These are phyloP conservation scores for Drosera capensis DNA, from an alignment of 148 eudicot genomes.

Conservation along the genomic window DNA sequence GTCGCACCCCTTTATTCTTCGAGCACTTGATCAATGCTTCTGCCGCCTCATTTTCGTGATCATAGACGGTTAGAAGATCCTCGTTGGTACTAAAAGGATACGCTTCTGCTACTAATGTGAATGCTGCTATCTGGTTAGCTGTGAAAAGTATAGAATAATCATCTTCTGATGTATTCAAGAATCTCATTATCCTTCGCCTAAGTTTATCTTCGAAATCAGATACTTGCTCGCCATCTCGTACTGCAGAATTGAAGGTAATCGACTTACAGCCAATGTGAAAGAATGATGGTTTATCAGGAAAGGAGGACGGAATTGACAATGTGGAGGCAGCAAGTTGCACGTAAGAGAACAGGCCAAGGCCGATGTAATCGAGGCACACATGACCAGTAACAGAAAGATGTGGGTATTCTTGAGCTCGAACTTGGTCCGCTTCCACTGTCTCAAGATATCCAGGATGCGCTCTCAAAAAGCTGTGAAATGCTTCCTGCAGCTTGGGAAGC, in stretches of 20 bases:
- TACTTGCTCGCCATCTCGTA: constrained; percentile 36
- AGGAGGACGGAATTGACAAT: constrained; percentile 8
- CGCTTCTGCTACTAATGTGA: constrained; percentile 70
- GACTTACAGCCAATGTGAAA: constrained; percentile 27
- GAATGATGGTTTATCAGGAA: not conserved
- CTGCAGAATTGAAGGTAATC: constrained; percentile 42
- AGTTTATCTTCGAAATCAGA: constrained; percentile 46
- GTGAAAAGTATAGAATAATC: constrained; percentile 78
- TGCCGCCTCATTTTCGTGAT: constrained; percentile 68
- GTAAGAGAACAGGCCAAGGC: constrained; percentile 58
- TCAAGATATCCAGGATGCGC: constrained; percentile 35
- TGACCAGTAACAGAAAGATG: constrained; percentile 33
- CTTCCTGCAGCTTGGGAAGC: constrained; percentile 31
- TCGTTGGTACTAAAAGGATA: constrained; percentile 57
- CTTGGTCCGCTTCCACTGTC: constrained; percentile 43
- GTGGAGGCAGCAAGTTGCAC: constrained; percentile 19
- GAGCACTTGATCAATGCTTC: constrained; percentile 41
- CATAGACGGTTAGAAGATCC: constrained; percentile 71
- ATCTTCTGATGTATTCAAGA: constrained; percentile 44
- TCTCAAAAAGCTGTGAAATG: constrained; percentile 22
- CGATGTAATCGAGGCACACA: constrained; percentile 63
- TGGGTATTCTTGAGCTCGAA: constrained; percentile 31
- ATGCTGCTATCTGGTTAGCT: constrained; percentile 74
- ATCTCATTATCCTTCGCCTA: constrained; percentile 50
- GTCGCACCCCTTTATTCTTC: constrained; percentile 52